Percentiles rank a stretch among this genome's conserved stretches.
Conservation (phyloP, 2,329 filamentous ascomycete species). For the Exophiala sp. region DNA sequence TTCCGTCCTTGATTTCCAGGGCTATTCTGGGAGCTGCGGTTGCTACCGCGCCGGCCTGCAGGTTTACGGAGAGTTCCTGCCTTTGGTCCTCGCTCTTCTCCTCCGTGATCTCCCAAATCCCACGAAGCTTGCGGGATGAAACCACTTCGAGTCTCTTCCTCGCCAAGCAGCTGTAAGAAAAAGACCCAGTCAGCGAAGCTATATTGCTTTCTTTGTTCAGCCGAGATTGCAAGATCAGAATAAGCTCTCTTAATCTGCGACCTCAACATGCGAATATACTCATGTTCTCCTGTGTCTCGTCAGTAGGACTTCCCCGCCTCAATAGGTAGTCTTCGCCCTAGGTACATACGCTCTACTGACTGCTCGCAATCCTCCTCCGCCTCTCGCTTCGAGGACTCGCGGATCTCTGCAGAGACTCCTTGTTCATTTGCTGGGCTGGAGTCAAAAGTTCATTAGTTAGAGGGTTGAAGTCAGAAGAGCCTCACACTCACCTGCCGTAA, state of each 20-base stretch:
- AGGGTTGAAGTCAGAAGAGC: neutral
- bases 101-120: too few species aligned
- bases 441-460: too few species aligned
- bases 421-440: too few species aligned
- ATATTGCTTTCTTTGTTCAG: conserved; percentile 32
- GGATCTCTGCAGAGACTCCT: too few species aligned
- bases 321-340: too few species aligned
- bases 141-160: conserved; percentile 38
- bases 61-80: neutral
- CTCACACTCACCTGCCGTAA: too few species aligned
- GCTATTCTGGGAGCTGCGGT: too few species aligned
- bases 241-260: neutral
- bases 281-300: neutral
- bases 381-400: too few species aligned
- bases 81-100: neutral
- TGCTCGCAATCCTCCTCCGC: too few species aligned
- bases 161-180: conserved; percentile 45
- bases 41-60: too few species aligned
- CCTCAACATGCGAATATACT: neutral
- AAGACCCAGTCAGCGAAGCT: conserved; percentile 46
- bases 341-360: too few species aligned
- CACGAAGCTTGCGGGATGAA: conserved; percentile 27
- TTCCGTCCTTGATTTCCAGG: neutral
- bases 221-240: neutral
- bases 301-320: too few species aligned